Base-by-base conservation (phyloP, 768 basidiomycete genomes). In the Clathrus columnatus region DNA sequence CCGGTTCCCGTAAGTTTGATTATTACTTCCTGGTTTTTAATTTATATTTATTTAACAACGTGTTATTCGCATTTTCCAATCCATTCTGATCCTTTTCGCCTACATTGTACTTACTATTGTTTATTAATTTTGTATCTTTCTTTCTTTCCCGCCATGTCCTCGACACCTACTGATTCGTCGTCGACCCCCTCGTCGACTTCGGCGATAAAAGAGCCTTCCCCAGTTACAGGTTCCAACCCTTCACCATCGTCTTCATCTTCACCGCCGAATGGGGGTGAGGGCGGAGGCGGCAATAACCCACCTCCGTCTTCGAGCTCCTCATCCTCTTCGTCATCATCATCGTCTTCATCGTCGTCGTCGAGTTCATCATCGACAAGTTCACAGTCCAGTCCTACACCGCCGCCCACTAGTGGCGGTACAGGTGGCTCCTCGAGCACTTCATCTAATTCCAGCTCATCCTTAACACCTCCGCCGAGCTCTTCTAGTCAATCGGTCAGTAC, bases 321-420 rank as follows among this genome's bases (percentile, higher is more conserved):
- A 11, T 36, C 36, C 36, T 3, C 36, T 2, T 36, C 36, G 36
- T 36, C 36, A 59, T 60, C 68, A 50, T 60, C 61, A 49, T 61
- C 59, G 23, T 59, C 59, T 61, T 63, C 57, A 51, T 65, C 64
- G 32, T 60, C 65, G 49, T 65, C 65, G 52, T 65, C 67, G 42
- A 62, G 63, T 43, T 60, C 70, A 8, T 65, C 67, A 46, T 58
- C 65, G 26, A 62, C 69, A 3, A 11, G 14, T 5, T 36, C 36
- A 8, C n/a, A 11, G 36, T 36, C 36, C 11, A 36, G 36, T n/a
- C n/a, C n/a, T n/a, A n/a, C n/a, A n/a, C n/a, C n/a, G n/a, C n/a
- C n/a, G n/a, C n/a, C n/a, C 36, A 36, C 11, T 11, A 11, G 36
- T 36, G n/a, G n/a, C 36, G 10, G 14, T 36, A 3, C 36, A 36